A percentile compares a stretch with the other conserved stretches of the same genome.
Conservation (phyloP, 805 yeast genomes). For the Lipomyces oligophaga region DNA sequence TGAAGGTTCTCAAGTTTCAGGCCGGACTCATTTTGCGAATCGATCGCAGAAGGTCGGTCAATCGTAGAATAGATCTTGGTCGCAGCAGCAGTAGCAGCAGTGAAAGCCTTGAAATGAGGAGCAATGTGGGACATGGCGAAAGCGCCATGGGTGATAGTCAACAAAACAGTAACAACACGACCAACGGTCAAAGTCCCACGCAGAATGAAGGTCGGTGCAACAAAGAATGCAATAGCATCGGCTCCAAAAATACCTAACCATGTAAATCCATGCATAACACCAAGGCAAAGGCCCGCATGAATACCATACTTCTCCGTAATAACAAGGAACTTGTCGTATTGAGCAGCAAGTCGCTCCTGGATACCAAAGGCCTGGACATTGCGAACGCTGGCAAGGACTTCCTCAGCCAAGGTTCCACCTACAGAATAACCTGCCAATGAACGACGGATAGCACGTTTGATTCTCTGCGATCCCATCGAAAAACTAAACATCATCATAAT, state of each 20-base stretch:
- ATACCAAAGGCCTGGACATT: constrained; percentile 44
- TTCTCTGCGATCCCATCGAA: constrained; percentile 26
- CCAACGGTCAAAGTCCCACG: constrained; percentile 28
- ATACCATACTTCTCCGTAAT: constrained; percentile 30
- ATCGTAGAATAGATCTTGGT: constrained; percentile 41
- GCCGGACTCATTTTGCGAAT: constrained; percentile 32
- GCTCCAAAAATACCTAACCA: constrained; percentile 30
- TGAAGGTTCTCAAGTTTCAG: constrained; percentile 29
- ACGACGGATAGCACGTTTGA: constrained; percentile 26
- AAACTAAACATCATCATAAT: constrained; percentile 33
- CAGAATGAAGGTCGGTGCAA: constrained; percentile 31
- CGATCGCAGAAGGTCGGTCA: constrained; percentile 41
- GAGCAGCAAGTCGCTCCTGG: constrained; percentile 38
- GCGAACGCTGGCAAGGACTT: constrained; percentile 40
- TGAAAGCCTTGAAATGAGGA: constrained; percentile 40
- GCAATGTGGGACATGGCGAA: constrained; percentile 43
- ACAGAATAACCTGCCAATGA: constrained; percentile 23
- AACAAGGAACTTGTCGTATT: constrained; percentile 36
- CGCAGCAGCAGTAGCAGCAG: constrained; percentile 41
- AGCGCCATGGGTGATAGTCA: constrained; percentile 43
- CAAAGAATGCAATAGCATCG: constrained; percentile 34
- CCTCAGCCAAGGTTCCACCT: constrained; percentile 42
- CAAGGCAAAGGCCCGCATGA: constrained; percentile 24
- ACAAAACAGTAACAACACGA: constrained; percentile 27
- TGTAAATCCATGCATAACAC: constrained; percentile 34